phyloP scores from a whole-genome alignment of 352 stramenopile species.

The Pythium myriotylum region DNA sequence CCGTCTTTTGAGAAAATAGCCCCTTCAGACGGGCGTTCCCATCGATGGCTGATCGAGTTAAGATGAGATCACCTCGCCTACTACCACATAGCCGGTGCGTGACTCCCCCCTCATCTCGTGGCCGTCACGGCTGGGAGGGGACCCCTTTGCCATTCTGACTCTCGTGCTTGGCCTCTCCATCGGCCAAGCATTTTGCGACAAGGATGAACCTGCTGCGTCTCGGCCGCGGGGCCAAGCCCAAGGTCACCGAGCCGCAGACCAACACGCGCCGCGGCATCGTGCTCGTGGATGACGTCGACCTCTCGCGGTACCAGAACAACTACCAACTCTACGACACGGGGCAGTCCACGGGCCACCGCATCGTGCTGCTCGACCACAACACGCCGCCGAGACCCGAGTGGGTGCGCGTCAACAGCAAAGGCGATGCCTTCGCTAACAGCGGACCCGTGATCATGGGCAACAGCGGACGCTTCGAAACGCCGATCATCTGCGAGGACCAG shows the following conservation, averaged over 20 bases:
- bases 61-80: too few relatives aligned
- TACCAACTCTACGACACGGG: constrained; percentile 10
- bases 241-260: background rate
- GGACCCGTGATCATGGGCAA: constrained; percentile 2
- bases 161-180: too few relatives aligned
- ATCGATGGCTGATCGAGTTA: too few relatives aligned
- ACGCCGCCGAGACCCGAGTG: background rate
- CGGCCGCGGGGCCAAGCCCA: constrained; percentile 5
- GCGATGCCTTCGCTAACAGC: background rate
- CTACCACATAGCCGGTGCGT: too few relatives aligned
- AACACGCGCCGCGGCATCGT: constrained; percentile 16
- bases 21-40: too few relatives aligned
- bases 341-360: background rate
- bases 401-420: background rate
- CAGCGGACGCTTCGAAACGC: constrained; percentile 2
- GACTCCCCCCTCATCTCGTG: too few relatives aligned
- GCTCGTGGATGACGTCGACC: constrained; percentile 23
- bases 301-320: constrained; percentile 17
- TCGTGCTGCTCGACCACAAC: constrained; percentile 1
- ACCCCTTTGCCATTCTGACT: too few relatives aligned
- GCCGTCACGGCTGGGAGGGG: too few relatives aligned
- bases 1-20: too few relatives aligned
- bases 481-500: constrained; percentile 11
- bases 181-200: too few relatives aligned
- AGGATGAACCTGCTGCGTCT: constrained; percentile 14